phyloP scores from a whole-genome alignment of 805 yeast genomes.

The Yueomyces sp. region DNA sequence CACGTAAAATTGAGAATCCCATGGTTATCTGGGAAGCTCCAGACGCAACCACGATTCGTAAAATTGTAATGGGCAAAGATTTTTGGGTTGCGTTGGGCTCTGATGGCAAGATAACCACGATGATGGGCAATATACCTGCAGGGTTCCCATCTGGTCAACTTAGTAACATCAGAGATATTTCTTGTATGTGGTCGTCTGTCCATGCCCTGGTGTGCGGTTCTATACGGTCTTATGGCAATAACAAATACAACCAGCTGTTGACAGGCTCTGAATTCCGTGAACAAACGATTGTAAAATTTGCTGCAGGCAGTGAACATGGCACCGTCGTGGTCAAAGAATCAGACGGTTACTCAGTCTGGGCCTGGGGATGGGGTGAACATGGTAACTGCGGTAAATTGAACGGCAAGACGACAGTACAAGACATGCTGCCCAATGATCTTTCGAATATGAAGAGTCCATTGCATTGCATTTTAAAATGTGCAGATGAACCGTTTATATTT shows the following conservation, averaged over 20 bases:
- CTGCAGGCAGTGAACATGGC: constrained; percentile 85
- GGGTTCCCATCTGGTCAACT: background rate
- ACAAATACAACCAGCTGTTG: constrained; percentile 57
- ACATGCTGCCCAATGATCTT: constrained; percentile 9
- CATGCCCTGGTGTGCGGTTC: constrained; percentile 29
- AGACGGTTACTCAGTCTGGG: constrained; percentile 27
- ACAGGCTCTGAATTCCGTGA: constrained; percentile 5
- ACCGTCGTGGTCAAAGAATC: constrained; percentile 24
- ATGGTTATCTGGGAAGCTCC: constrained; percentile 6
- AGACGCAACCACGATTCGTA: constrained; percentile 3
- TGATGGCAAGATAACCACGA: constrained; percentile 5
- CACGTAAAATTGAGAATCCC: constrained; percentile 9
- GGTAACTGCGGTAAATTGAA: constrained; percentile 66
- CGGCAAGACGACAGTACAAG: background rate
- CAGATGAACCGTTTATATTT: constrained; percentile 15
- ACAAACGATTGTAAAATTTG: constrained; percentile 10
- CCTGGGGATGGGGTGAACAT: constrained; percentile 99
- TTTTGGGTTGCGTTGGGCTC: constrained; percentile 10
- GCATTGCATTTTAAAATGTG: constrained; percentile 6
- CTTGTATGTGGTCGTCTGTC: constrained; percentile 66
- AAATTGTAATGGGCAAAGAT: constrained; percentile 20
- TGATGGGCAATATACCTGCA: constrained; percentile 10
- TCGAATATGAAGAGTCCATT: constrained; percentile 15
- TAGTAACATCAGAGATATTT: constrained; percentile 1
- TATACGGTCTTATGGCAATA: constrained; percentile 53